A percentile compares a stretch with the other conserved stretches of the same genome.
Conservation (phyloP, 2,329 filamentous ascomycete species). For the Talaromyces rugulosus region DNA sequence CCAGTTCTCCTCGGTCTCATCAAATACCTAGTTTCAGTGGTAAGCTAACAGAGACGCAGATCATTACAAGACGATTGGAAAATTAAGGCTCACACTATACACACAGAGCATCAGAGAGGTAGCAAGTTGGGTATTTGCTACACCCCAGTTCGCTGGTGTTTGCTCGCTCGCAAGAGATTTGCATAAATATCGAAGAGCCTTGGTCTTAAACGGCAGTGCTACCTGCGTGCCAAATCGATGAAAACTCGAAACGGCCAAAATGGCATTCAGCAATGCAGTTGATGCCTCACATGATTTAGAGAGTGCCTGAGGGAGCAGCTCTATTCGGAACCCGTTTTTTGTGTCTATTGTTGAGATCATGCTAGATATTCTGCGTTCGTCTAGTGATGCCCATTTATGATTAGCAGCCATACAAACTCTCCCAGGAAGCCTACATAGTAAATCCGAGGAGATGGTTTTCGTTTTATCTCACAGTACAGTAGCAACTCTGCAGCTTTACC, state of each 20-base stretch:
- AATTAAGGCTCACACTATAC: not conserved
- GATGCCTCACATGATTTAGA: slow-evolving; percentile 1
- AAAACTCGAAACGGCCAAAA: not conserved
- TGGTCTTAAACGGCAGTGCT: slow-evolving; percentile 5
- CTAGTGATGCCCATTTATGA: not conserved
- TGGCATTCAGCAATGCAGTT: slow-evolving; percentile 2
- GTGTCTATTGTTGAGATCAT: slow-evolving; percentile 9
- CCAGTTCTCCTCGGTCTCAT: slow-evolving; percentile 9
- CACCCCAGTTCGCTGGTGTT: not conserved
- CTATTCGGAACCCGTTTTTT: slow-evolving; percentile 7
- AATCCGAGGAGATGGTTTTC: too few species aligned
- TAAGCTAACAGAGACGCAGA: not conserved
- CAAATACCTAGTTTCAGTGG: slow-evolving; percentile 1
- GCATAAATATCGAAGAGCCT: not conserved
- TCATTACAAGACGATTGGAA: not conserved
- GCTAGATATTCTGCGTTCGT: slow-evolving; percentile 3
- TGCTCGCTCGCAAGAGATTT: not conserved
- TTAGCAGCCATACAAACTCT: not conserved
- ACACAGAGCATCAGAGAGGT: slow-evolving; percentile 9
- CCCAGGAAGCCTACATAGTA: not conserved
- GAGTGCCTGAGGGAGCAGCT: slow-evolving; percentile 2
- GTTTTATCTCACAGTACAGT: slow-evolving; percentile 1
- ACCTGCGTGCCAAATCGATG: not conserved
- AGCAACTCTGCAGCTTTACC: not conserved
- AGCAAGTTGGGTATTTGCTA: slow-evolving; percentile 3